Percentiles rank a stretch among this genome's conserved stretches.
phyloP scores from a whole-genome alignment of 2,329 filamentous ascomycete species.

The Clonostachys solani region DNA sequence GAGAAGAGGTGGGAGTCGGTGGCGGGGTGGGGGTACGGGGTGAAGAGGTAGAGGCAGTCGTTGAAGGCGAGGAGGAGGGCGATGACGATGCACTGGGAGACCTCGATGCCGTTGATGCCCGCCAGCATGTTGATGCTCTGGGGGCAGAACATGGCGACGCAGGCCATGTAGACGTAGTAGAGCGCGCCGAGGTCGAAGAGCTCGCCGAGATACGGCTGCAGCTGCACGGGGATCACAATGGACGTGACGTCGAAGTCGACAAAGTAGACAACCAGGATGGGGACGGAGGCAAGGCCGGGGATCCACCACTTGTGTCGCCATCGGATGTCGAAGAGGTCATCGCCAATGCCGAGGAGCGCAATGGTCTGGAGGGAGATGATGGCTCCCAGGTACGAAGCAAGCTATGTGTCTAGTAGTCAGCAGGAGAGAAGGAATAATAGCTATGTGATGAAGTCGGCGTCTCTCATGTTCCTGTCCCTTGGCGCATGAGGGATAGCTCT shows the following conservation, averaged over 20 bases:
- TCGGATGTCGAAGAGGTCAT: conserved; percentile 96
- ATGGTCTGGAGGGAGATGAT: conserved; percentile 90
- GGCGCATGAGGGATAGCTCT: not conserved
- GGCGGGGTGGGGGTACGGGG: conserved; percentile 83
- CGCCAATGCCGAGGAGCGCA: conserved; percentile 85
- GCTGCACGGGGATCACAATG: conserved; percentile 82
- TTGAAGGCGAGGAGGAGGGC: conserved; percentile 80
- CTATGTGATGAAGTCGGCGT: too few species aligned
- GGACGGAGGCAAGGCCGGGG: conserved; percentile 87
- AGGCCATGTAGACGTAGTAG: conserved; percentile 97
- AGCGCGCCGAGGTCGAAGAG: conserved; percentile 76
- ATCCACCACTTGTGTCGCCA: conserved; percentile 99
- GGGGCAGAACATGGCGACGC: conserved; percentile 93
- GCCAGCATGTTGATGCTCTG: conserved; percentile 99
- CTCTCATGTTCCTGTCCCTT: not conserved
- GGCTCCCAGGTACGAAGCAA: conserved; percentile 91
- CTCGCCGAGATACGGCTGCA: conserved; percentile 80
- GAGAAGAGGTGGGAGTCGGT: conserved; percentile 96
- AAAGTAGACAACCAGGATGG: conserved; percentile 94
- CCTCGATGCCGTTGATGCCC: conserved; percentile 98
- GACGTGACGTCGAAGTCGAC: conserved; percentile 97
- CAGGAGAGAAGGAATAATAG: not conserved
- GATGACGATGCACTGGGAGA: conserved; percentile 89
- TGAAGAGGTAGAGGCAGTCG: conserved; percentile 81
- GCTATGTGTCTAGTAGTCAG: conserved; percentile 38